Conservation (phyloP, 352 stramenopile species). For the Stramenopiles sp. region DNA sequence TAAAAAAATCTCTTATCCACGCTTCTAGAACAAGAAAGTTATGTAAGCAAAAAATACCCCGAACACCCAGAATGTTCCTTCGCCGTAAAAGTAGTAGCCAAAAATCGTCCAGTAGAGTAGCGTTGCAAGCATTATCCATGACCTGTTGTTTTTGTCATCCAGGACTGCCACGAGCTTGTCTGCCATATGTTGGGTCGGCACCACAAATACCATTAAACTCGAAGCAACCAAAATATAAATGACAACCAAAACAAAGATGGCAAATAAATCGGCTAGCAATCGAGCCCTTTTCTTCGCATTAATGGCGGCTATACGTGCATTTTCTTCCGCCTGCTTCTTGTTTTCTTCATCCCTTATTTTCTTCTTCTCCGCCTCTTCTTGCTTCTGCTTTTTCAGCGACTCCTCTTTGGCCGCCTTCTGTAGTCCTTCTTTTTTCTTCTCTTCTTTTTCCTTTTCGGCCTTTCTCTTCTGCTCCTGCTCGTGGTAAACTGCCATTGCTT, state of each 20-base stretch:
- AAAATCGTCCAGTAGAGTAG: background rate
- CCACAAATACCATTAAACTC: background rate
- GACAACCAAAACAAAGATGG: background rate
- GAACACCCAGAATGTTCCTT: background rate
- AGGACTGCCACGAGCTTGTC: background rate
- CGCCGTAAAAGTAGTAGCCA: slow-evolving; percentile 5
- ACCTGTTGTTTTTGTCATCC: background rate
- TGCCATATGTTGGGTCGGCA: background rate
- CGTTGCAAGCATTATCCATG: background rate
- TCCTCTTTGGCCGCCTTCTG: background rate
- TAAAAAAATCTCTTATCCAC: too few relatives aligned
- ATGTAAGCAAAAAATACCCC: background rate
- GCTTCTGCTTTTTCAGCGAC: background rate
- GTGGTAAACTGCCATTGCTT: background rate
- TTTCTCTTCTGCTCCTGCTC: background rate
- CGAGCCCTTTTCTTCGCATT: background rate
- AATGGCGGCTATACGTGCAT: background rate
- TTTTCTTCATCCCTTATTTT: background rate
- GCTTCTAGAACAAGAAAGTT: background rate
- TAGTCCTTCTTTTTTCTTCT: background rate
- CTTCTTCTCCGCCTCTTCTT: background rate
- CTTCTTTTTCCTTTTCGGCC: background rate
- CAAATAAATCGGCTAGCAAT: background rate
- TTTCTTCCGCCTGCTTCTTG: background rate
- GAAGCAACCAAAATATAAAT: background rate